Base-by-base conservation (phyloP, 2,329 filamentous ascomycete genomes). In the Xylaria sp. region DNA sequence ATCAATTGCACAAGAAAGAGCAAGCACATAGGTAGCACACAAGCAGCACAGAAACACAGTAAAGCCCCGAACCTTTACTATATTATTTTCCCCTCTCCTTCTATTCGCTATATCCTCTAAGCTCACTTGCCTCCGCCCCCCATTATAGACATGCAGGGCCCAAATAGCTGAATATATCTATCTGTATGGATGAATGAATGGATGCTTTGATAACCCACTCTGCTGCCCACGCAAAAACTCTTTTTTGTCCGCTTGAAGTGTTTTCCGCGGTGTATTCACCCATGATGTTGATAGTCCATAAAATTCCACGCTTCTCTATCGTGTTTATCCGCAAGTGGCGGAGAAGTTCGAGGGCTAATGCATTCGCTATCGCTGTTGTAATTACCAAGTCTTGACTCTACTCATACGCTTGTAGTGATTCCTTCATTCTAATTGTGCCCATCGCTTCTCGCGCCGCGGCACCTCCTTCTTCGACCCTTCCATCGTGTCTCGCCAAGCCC, bases 401-500 rank as follows among this genome's bases (percentile, higher is more conserved):
- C 23, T 56, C 28, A 28, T 28, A 23, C 5, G 41, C n/a, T 18
- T 10, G 60, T 51, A 28, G 1, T 13, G 28, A 18, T 58, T 10
- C 23, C 48, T 71, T 67, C 74, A 80, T 74, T 81, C 78, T 68
- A 79, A 74, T 77, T 91, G 85, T 33, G 90, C 89, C 95, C 95
- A 98, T 75, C 92, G 87, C 79, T 86, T 86, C 82, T 98, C 95
- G 62, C 95, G 86, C 64, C 96, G 79, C 1, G 93, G 88, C 60
- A 75, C 58, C 62, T 77, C 75, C 51, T 72, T 71, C 58, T 80
- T 79, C 69, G 85, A 88, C 8, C 91, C 92, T 66, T 91, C 88
- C 25, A 83, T 81, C 79, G 95, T 92, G 55, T 86, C 90, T 78
- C 94, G 93, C 94, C 94, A 98, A 3, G 91, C 94, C 88, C 91